phyloP scores from a whole-genome alignment of 805 yeast genomes.

The Candida khao-thaluensis region DNA sequence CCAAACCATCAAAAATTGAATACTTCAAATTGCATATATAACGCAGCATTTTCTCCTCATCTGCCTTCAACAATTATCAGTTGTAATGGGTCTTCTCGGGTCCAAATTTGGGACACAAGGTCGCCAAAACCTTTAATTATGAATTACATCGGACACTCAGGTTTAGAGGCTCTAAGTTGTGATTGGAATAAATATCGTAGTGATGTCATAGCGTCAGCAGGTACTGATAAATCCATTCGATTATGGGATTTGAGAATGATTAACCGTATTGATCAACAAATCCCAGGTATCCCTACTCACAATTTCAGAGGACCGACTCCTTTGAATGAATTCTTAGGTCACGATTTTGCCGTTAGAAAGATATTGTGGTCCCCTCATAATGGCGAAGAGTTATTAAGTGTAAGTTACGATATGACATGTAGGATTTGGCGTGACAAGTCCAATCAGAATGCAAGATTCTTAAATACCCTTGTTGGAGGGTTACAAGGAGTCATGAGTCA shows the following conservation, averaged over 20 bases:
- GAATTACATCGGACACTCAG: conserved; percentile 71
- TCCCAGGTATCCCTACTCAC: conserved; percentile 36
- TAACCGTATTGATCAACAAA: conserved; percentile 33
- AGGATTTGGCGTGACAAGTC: conserved; percentile 80
- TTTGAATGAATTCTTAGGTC: conserved; percentile 76
- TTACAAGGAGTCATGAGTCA: conserved; percentile 56
- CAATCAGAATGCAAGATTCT: conserved; percentile 52
- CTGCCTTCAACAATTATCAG: conserved; percentile 66
- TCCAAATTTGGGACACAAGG: conserved; percentile 82
- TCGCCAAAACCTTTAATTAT: conserved; percentile 57
- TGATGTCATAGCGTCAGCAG: conserved; percentile 78
- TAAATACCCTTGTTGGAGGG: conserved; percentile 44
- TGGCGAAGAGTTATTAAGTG: conserved; percentile 64
- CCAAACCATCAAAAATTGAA: conserved; percentile 25
- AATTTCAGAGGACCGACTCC: conserved; percentile 63
- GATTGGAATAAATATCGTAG: conserved; percentile 92
- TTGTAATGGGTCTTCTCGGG: conserved; percentile 70
- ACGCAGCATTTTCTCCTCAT: conserved; percentile 82
- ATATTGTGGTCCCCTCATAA: conserved; percentile 89
- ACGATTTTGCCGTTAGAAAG: conserved; percentile 82
- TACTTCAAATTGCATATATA: conserved; percentile 67
- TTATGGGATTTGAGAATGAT: conserved; percentile 88
- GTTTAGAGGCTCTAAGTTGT: conserved; percentile 73
- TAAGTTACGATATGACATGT: conserved; percentile 92
- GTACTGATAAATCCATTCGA: conserved; percentile 83